Evolutionary conservation across 208 protist genomes (phyloP), one percentile per base, ranked within the genome.

Genomic region (Leishmania braziliensis): DNA sequence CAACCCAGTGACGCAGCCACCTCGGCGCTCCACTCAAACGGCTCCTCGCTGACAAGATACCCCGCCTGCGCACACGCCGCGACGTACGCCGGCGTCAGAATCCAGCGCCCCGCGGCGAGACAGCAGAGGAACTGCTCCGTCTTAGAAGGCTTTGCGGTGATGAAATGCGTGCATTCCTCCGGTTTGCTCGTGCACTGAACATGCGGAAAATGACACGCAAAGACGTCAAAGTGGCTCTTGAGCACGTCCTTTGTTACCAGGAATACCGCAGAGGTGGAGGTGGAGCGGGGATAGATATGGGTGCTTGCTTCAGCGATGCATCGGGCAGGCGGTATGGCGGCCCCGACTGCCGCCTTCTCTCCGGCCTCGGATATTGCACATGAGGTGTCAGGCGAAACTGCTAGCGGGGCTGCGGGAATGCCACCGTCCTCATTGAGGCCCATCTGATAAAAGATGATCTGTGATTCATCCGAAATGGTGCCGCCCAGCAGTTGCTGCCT

Each of bases 321-420:
- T 18, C 39, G 5, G 46, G 56, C 58, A 65, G 78, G 12, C 33
- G 14, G 29, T 8, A n/a, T 46, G 39, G 58, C 79, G 5, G 53
- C 72, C 18, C 78, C 74, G 54, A 43, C 29, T 23, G 23, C 23
- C 63, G 63, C n/a, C 43, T 26, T 43, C 48, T 18, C 68, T 66
- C 43, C 60, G 1, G 23, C 97, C 78, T 99, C 99, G 99, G 99
- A 99, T 86, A 92, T 98, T 53, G 81, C 58, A 16, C 2, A n/a
- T 51, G 79, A n/a, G 54, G 23, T 43, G 56, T 4, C 18, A 63
- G 50, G 14, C 23, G 36, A 18, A 20, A 4, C 58, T 8, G 54
- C 16, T 23, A 5, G 26, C 8, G 5, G 29, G n/a, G 16, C 71
- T 4, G 51, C 23, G 39, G 23, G 46, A 51, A 33, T 46, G 5